A percentile compares a stretch with the other conserved stretches of the same genome.
Conservation (phyloP, 768 basidiomycete genomes). For the Neoboletus brunneissimus region DNA sequence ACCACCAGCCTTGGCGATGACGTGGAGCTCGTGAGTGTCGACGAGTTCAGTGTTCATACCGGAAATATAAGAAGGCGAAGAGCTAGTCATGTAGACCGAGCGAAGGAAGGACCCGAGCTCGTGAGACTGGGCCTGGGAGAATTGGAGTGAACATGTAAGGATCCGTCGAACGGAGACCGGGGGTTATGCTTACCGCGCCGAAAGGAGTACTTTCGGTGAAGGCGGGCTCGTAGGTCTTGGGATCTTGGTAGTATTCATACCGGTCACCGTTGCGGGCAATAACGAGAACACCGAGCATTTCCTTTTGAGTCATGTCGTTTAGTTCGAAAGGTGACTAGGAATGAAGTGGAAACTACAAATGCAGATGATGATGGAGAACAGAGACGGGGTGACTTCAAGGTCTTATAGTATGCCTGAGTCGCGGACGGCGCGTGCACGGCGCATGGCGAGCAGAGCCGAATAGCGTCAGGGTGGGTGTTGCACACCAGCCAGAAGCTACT, state of each 20-base stretch:
- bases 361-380: constrained; percentile 15
- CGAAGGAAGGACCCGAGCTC: constrained; percentile 62
- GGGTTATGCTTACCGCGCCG: constrained; percentile 52
- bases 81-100: constrained; percentile 59
- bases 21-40: constrained; percentile 68
- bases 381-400: constrained; percentile 5
- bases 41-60: constrained; percentile 67
- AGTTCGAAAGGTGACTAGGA: constrained; percentile 14
- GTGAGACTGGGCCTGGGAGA: constrained; percentile 59
- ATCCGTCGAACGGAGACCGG: background rate
- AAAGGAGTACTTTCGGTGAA: constrained; percentile 72
- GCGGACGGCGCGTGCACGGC: constrained; percentile 27
- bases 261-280: constrained; percentile 80
- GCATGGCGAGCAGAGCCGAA: constrained; percentile 29
- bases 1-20: constrained; percentile 78
- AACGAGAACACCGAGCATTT: constrained; percentile 76
- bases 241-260: constrained; percentile 66
- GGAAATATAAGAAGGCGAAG: constrained; percentile 67
- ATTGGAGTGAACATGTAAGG: background rate
- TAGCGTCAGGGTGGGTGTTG: constrained; percentile 22
- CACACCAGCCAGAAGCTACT: constrained; percentile 17
- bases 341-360: constrained; percentile 17
- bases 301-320: constrained; percentile 26
- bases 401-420: constrained; percentile 24
- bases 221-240: constrained; percentile 58